Evolutionary conservation across 2,329 filamentous ascomycete species (phyloP), one percentile per base, ranked within the genome.

Genomic region (Xylaria sp.): DNA sequence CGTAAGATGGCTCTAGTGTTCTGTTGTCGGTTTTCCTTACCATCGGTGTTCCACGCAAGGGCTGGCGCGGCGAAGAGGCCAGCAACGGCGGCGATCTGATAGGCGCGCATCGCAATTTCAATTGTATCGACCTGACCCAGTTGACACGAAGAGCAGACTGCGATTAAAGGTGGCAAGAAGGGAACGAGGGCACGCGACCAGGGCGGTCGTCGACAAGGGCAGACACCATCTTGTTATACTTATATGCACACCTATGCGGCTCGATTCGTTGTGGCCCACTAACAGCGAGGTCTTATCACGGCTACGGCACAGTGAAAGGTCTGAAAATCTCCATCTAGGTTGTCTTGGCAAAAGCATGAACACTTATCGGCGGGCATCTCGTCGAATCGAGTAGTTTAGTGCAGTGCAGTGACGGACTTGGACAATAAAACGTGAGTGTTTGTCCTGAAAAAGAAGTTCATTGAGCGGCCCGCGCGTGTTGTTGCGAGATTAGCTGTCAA

Each of bases 31-130:
- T 6, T 40, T 29, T 38, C 11, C 62, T 46, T 61, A 68, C 66
- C 66, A 41, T 68, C 66, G 10, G 54, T 67, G 44, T 68, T 68
- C 64, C 66, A 68, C 4, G 66, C 54, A 17, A 67, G 35, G 23
- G 51, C 59, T n/a, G 66, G 64, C 19, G 48, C 48, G 58, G 44
- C 57, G 11, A 65, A 54, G n/a, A 60, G 17, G 57, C 58, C 48
- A 19, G 60, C 60, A 19, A 59, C 40, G 23, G 56, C 60, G 15
- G 55, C 58, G 29, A 65, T 44, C 35, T 64, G 62, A 35, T 21
- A 53, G 41, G 46, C 51, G 49, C 66, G 66, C 66, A 68, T 68
- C 19, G 37, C 5, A 38, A 52, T 35, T 51, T 6, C 10, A 23
- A 23, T 21, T 46, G 49, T 41, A 15, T n/a, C 9, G 23, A n/a